Evolutionary conservation across 129 eudicot species (phyloP).

Genomic region (Scalesia atractyloides): DNA sequence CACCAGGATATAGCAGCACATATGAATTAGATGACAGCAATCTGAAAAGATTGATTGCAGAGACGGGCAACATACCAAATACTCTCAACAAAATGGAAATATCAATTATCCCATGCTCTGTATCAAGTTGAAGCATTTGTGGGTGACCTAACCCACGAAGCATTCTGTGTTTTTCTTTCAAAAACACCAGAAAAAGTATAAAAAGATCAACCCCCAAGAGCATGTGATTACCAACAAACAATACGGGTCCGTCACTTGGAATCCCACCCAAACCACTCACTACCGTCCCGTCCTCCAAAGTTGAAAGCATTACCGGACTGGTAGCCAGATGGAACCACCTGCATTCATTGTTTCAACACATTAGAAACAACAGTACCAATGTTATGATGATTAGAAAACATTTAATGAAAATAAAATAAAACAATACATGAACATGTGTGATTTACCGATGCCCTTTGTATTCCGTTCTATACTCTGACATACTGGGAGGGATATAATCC

Average conservation of each 20-base stretch:
- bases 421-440: not conserved
- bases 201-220: constrained; percentile 73
- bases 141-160: constrained; percentile 84
- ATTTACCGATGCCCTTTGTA: constrained; percentile 40
- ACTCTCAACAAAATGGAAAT: constrained; percentile 51
- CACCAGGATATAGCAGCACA: constrained; percentile 88
- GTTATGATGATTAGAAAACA: no score
- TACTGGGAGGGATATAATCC: constrained; percentile 76
- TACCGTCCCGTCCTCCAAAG: constrained; percentile 66
- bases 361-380: no score
- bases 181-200: constrained; percentile 52
- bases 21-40: constrained; percentile 53
- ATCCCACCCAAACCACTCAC: constrained; percentile 75
- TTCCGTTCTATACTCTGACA: constrained; percentile 60
- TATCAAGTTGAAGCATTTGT: constrained; percentile 38
- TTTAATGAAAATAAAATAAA: no score
- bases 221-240: constrained; percentile 85
- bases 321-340: constrained; percentile 44
- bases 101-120: constrained; percentile 22
- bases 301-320: constrained; percentile 66
- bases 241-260: constrained; percentile 74
- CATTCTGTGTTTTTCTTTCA: constrained; percentile 55
- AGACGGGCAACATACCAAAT: constrained; percentile 72
- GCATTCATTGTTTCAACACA: no score
- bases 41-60: constrained; percentile 60